Evolutionary conservation across 345 rosid genomes (phyloP).

Genomic region (Eucalyptus paniculata): DNA sequence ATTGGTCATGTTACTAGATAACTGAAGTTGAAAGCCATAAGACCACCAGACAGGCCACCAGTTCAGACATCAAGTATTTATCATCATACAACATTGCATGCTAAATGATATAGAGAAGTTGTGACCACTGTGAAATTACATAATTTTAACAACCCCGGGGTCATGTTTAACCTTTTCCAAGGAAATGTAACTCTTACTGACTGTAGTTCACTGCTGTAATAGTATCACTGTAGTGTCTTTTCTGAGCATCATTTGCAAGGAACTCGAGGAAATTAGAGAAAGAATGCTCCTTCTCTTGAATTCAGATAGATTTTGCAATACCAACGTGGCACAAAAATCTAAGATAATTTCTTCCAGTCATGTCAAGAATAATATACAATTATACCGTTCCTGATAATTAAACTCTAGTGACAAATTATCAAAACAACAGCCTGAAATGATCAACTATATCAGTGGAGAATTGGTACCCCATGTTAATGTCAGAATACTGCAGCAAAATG

Average conservation of each 20-base stretch:
- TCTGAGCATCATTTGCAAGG: not conserved
- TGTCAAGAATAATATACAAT: not conserved
- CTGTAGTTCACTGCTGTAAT: not conserved
- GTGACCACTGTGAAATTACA: not conserved
- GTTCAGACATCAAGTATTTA: not conserved
- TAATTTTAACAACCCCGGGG: not conserved
- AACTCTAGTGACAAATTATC: not conserved
- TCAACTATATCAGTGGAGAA: not conserved
- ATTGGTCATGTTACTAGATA: not conserved
- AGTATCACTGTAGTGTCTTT: not conserved
- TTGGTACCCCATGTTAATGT: not conserved
- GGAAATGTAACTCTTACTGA: not conserved
- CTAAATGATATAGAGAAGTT: not conserved
- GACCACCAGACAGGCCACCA: not conserved
- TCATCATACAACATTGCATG: not conserved
- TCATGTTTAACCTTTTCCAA: not conserved
- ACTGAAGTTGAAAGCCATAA: not conserved
- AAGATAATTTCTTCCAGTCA: not conserved
- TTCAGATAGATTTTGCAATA: not conserved
- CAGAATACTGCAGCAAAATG: not conserved
- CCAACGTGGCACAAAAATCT: not conserved
- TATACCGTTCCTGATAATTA: not conserved
- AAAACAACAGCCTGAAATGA: not conserved
- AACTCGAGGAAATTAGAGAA: not conserved
- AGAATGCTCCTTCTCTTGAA: not conserved